phyloP scores from a whole-genome alignment of 2,329 filamentous ascomycete genomes.

The Magnaporthiopsis incrustans region DNA sequence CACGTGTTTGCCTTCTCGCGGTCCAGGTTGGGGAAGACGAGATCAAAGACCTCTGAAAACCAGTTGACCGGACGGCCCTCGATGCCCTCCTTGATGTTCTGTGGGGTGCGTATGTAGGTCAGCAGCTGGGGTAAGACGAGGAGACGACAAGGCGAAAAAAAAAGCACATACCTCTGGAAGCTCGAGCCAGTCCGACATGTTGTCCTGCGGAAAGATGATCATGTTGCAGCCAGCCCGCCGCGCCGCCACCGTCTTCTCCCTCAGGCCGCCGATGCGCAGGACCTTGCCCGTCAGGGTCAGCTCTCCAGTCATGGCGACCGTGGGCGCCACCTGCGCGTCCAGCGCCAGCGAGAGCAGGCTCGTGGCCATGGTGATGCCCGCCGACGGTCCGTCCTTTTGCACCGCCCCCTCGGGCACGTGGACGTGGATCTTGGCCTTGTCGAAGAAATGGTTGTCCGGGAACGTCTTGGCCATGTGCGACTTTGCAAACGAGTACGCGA shows the following conservation, averaged over 20 bases:
- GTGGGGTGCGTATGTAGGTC: conserved; percentile 8
- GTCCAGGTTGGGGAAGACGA: conserved; percentile 81
- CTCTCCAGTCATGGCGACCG: conserved; percentile 96
- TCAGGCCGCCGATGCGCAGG: conserved; percentile 81
- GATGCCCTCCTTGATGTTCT: conserved; percentile 98
- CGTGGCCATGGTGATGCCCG: conserved; percentile 98
- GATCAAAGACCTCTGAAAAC: conserved; percentile 89
- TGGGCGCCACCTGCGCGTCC: conserved; percentile 69
- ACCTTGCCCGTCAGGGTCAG: conserved; percentile 96
- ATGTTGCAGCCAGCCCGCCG: conserved; percentile 85
- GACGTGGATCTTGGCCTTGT: conserved; percentile 88
- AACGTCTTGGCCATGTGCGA: conserved; percentile 77
- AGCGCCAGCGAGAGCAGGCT: conserved; percentile 79
- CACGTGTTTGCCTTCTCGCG: conserved; percentile 65
- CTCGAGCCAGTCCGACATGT: conserved; percentile 95
- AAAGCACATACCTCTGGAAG: conserved; percentile 73
- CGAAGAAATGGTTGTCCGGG: conserved; percentile 89
- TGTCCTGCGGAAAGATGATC: conserved; percentile 92
- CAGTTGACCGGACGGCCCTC: conserved; percentile 85
- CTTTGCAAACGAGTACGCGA: conserved; percentile 95
- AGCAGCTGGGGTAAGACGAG: background rate
- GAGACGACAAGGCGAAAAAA: background rate
- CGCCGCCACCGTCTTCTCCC: conserved; percentile 96
- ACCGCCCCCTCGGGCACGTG: conserved; percentile 96
- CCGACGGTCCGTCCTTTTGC: conserved; percentile 86